phyloP scores from a whole-genome alignment of 2,329 filamentous ascomycete species.

The Fusarium sp. region DNA sequence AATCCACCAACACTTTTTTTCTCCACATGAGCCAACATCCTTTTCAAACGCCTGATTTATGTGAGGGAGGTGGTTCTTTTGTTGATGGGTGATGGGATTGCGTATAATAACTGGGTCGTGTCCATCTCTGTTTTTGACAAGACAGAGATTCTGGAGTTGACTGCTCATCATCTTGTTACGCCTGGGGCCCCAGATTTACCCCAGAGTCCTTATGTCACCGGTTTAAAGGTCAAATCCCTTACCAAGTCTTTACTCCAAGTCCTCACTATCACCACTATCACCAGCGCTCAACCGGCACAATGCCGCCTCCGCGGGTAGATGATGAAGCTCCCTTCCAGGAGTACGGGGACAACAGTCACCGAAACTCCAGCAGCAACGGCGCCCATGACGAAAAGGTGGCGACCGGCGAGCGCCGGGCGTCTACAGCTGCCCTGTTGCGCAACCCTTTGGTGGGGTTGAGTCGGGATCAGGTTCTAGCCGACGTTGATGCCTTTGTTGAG shows the following conservation, averaged over 20 bases:
- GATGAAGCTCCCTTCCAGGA: slow-evolving; percentile 37
- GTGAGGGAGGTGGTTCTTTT: background rate
- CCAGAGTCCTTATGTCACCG: background rate
- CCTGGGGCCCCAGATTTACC: slow-evolving; percentile 26
- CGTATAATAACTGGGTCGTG: slow-evolving; percentile 27
- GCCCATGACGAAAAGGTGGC: slow-evolving; percentile 35
- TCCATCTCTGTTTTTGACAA: background rate
- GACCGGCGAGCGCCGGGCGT: slow-evolving; percentile 17
- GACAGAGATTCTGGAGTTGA: background rate
- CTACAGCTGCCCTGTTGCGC: slow-evolving; percentile 44
- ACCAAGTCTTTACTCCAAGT: background rate
- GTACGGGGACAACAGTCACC: slow-evolving; percentile 16
- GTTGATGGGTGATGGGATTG: background rate
- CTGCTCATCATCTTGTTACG: background rate
- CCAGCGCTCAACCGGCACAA: slow-evolving; percentile 6
- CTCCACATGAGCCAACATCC: slow-evolving; percentile 7
- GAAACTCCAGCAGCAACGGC: slow-evolving; percentile 37
- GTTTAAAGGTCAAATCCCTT: background rate
- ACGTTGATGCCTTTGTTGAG: slow-evolving; percentile 53
- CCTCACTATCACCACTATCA: background rate
- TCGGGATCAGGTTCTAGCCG: slow-evolving; percentile 46
- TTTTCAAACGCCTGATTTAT: background rate
- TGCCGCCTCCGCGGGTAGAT: slow-evolving; percentile 43
- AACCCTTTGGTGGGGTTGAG: slow-evolving; percentile 49
- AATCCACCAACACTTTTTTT: slow-evolving; percentile 20